phyloP scores from a whole-genome alignment of 2,329 filamentous ascomycete species.

The Paecilomyces niveus region DNA sequence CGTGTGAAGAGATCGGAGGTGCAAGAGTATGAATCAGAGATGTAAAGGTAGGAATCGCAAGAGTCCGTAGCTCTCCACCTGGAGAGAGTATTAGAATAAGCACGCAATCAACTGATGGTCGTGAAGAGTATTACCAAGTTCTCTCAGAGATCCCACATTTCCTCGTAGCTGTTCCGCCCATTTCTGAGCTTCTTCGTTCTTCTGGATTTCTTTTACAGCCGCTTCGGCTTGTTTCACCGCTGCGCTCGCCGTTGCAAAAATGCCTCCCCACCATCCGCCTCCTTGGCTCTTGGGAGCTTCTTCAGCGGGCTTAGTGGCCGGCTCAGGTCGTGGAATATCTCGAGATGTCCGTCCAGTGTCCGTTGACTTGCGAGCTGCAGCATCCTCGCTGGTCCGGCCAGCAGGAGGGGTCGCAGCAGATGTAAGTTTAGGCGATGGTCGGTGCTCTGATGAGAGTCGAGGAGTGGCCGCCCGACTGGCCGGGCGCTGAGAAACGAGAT shows the following conservation, averaged over 20 bases:
- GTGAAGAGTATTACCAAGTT: constrained; percentile 54
- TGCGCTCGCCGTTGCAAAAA: constrained; percentile 69
- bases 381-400: constrained; percentile 60
- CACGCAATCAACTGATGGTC: background rate
- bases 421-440: constrained; percentile 50
- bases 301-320: constrained; percentile 42
- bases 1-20: constrained; percentile 92
- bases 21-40: constrained; percentile 92
- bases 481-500: constrained; percentile 64
- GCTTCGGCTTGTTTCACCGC: constrained; percentile 84
- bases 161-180: constrained; percentile 93
- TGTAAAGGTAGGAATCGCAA: constrained; percentile 89
- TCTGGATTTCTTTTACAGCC: constrained; percentile 87
- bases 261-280: constrained; percentile 82
- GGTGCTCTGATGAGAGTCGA: constrained; percentile 47
- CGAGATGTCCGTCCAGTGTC: constrained; percentile 69
- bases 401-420: constrained; percentile 35
- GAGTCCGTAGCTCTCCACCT: constrained; percentile 82
- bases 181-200: constrained; percentile 91
- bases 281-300: constrained; percentile 35
- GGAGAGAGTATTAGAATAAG: constrained; percentile 8
- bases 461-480: constrained; percentile 74
- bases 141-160: constrained; percentile 72
- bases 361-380: constrained; percentile 59
- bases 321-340: constrained; percentile 30